These are phyloP conservation scores for Ophiostoma piceae DNA, from an alignment of 2,329 filamentous ascomycete species.

Conservation along the genomic window DNA sequence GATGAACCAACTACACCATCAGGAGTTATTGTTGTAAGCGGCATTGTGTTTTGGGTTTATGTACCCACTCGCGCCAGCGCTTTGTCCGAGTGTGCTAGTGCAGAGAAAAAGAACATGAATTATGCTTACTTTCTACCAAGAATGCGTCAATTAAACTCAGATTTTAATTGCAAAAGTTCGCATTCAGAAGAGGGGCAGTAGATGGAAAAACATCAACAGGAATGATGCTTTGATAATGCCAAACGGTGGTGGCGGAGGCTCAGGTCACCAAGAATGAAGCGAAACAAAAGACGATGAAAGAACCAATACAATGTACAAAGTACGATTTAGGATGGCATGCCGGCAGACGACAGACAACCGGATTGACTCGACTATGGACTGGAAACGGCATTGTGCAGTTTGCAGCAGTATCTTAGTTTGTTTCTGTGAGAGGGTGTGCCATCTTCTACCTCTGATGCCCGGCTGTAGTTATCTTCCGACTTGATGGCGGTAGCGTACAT, in stretches of 20 bases:
- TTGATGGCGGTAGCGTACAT: background rate
- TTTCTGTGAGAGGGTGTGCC: background rate
- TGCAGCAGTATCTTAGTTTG: background rate
- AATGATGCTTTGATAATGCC: too few relatives aligned
- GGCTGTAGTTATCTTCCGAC: background rate
- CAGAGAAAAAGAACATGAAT: background rate
- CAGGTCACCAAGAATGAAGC: background rate
- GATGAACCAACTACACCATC: constrained; percentile 17
- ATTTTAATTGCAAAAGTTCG: background rate
- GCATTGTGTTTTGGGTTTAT: background rate
- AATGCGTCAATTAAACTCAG: background rate
- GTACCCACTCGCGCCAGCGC: background rate
- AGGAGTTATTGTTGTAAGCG: background rate
- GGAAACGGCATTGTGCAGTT: background rate
- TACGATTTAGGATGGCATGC: background rate
- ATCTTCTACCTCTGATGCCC: too few relatives aligned
- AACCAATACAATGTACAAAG: background rate
- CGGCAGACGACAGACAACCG: background rate
- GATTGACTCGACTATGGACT: constrained; percentile 9
- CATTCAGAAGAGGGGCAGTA: too few relatives aligned
- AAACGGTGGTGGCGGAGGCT: background rate
- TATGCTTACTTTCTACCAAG: background rate
- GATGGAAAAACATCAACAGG: too few relatives aligned
- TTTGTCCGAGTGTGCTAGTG: background rate
- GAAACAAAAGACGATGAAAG: background rate